phyloP scores from a whole-genome alignment of 768 basidiomycete genomes.

The Kwoniella shandongensis region DNA sequence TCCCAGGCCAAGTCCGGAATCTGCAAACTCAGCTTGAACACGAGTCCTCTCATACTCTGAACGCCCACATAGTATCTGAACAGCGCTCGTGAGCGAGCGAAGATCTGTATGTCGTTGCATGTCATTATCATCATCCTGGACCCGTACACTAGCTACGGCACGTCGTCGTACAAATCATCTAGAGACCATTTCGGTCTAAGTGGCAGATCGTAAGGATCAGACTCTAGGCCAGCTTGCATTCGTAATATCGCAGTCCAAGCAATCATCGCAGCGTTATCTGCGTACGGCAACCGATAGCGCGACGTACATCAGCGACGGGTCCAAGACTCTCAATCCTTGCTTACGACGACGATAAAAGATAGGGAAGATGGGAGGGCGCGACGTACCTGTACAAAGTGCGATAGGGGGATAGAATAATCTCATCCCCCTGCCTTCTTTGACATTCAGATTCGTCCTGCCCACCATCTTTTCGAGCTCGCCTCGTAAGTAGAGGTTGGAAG shows the following conservation, averaged over 20 bases:
- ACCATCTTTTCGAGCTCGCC: conserved; percentile 40
- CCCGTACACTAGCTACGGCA: too few relatives aligned
- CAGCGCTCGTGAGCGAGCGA: too few relatives aligned
- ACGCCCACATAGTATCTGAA: too few relatives aligned
- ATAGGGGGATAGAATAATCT: conserved; percentile 70
- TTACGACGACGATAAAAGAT: not conserved
- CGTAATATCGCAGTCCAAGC: conserved; percentile 86
- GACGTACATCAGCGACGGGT: conserved; percentile 8
- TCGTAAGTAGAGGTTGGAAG: conserved; percentile 71
- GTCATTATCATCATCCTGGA: too few relatives aligned
- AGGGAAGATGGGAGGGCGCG: not conserved
- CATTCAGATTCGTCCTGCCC: not conserved
- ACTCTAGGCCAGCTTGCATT: conserved; percentile 66
- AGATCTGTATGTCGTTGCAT: too few relatives aligned
- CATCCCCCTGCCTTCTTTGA: conserved; percentile 40
- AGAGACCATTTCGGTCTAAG: conserved; percentile 76
- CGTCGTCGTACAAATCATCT: conserved; percentile 58
- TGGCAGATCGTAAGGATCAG: conserved; percentile 61
- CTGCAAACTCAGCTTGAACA: too few relatives aligned
- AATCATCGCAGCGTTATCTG: conserved; percentile 97
- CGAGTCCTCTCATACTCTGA: too few relatives aligned
- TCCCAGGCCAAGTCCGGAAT: too few relatives aligned
- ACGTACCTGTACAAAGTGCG: conserved; percentile 74
- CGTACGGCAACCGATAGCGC: too few relatives aligned
- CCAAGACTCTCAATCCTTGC: not conserved